Conservation (phyloP, 345 rosid genomes). For the Anacardium occidentale region DNA sequence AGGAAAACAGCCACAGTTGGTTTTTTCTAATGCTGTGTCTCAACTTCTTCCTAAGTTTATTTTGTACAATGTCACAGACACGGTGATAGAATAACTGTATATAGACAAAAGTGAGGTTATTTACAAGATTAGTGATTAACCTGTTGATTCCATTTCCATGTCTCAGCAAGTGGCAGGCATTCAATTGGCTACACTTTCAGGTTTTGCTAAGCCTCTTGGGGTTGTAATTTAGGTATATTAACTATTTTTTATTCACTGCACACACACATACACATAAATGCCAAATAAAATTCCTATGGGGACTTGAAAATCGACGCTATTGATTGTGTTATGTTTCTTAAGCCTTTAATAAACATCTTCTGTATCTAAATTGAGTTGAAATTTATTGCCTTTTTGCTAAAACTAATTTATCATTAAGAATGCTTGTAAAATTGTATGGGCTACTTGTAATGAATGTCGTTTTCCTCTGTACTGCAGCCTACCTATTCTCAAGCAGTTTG, state of each 20-base stretch:
- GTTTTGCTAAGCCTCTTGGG: conserved; percentile 96
- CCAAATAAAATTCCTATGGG: background rate
- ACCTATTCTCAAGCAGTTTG: conserved; percentile 87
- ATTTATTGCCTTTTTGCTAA: background rate
- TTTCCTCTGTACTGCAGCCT: conserved; percentile 56
- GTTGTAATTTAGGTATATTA: conserved; percentile 77
- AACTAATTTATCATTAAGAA: background rate
- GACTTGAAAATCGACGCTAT: too few relatives aligned
- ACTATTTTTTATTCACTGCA: background rate
- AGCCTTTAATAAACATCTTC: background rate
- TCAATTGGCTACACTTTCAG: conserved; percentile 93
- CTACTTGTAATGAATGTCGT: background rate
- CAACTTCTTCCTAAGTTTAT: background rate
- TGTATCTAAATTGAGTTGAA: background rate
- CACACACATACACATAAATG: too few relatives aligned
- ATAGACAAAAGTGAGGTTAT: background rate
- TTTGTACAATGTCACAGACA: background rate
- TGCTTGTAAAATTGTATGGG: background rate
- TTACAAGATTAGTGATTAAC: conserved; percentile 14
- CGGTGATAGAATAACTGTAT: background rate
- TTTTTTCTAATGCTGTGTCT: background rate
- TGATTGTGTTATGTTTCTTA: too few relatives aligned
- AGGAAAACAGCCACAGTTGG: background rate
- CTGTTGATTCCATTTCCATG: conserved; percentile 17
- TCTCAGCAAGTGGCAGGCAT: conserved; percentile 98